phyloP scores from a whole-genome alignment of 176 grass and related monocot species.

The Carex myosuroides region DNA sequence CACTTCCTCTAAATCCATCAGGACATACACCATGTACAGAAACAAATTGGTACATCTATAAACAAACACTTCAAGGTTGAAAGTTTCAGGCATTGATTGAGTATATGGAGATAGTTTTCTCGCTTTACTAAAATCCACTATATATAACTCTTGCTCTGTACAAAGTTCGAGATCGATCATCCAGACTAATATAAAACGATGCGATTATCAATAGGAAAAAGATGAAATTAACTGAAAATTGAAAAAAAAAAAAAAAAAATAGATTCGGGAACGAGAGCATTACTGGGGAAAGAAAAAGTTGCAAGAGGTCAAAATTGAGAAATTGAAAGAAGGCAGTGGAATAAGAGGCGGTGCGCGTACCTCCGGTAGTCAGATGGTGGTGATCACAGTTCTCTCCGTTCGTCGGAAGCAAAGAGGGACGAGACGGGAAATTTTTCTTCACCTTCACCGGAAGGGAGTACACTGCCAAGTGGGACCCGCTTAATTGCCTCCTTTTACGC shows the following conservation, averaged over 20 bases:
- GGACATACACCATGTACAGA: too few species aligned
- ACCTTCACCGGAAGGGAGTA: not conserved
- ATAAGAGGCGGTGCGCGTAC: not conserved
- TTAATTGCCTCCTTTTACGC: not conserved
- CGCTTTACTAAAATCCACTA: not conserved
- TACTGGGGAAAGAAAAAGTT: not conserved
- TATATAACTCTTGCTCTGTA: not conserved
- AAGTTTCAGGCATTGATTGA: not conserved
- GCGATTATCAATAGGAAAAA: not conserved
- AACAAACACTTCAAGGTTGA: not conserved
- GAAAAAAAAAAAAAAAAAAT: not conserved
- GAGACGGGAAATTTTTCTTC: not conserved
- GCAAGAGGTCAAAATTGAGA: not conserved
- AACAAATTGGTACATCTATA: not conserved
- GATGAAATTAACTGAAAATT: not conserved
- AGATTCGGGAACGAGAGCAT: not conserved
- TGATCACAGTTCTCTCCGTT: not conserved
- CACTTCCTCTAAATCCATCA: not conserved
- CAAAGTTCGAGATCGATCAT: not conserved
- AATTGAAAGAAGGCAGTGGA: not conserved
- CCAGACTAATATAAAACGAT: not conserved
- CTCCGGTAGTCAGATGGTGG: not conserved
- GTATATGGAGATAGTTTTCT: not conserved
- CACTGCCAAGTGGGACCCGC: not conserved
- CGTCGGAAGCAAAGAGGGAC: not conserved